Evolutionary conservation across 768 basidiomycete species (phyloP).

Genomic region (Zangia roseola): DNA sequence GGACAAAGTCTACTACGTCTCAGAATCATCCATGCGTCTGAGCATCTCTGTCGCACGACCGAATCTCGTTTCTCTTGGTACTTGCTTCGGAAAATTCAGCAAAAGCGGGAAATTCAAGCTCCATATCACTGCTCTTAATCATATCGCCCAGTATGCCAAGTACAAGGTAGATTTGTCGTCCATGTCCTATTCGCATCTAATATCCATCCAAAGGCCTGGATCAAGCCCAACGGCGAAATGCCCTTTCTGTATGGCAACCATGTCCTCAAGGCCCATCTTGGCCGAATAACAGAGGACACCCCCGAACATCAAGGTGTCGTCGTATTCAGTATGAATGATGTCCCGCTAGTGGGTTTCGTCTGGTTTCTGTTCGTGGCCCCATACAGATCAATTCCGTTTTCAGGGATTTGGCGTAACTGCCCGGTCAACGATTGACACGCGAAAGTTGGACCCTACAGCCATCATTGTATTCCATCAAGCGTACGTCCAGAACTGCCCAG

Average conservation of each 20-base stretch:
- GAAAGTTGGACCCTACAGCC: conserved; percentile 95
- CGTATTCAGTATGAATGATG: conserved; percentile 93
- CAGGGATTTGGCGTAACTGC: conserved; percentile 99
- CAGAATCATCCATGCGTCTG: conserved; percentile 90
- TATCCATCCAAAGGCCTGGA: conserved; percentile 73
- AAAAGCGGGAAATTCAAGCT: conserved; percentile 98
- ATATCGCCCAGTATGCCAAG: conserved; percentile 94
- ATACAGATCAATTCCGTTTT: conserved; percentile 6
- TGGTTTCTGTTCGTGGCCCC: neutral
- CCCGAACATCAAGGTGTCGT: conserved; percentile 99
- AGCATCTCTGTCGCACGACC: conserved; percentile 90
- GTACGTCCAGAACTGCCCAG: conserved; percentile 37
- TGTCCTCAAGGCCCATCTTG: conserved; percentile 97
- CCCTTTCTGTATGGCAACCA: conserved; percentile 99
- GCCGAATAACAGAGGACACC: conserved; percentile 97
- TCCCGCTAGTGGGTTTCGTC: conserved; percentile 67
- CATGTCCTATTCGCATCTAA: neutral
- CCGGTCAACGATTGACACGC: conserved; percentile 90
- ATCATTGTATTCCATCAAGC: conserved; percentile 99
- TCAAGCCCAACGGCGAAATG: conserved; percentile 99
- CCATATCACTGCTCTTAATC: conserved; percentile 91
- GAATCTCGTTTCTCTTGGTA: conserved; percentile 90
- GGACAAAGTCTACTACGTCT: conserved; percentile 95
- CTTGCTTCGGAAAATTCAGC: conserved; percentile 96
- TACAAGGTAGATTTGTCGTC: conserved; percentile 71